A percentile compares a stretch with the other conserved stretches of the same genome.
Evolutionary conservation across 805 yeast genomes (phyloP).

Genomic region (Yarrowia alimentaria): DNA sequence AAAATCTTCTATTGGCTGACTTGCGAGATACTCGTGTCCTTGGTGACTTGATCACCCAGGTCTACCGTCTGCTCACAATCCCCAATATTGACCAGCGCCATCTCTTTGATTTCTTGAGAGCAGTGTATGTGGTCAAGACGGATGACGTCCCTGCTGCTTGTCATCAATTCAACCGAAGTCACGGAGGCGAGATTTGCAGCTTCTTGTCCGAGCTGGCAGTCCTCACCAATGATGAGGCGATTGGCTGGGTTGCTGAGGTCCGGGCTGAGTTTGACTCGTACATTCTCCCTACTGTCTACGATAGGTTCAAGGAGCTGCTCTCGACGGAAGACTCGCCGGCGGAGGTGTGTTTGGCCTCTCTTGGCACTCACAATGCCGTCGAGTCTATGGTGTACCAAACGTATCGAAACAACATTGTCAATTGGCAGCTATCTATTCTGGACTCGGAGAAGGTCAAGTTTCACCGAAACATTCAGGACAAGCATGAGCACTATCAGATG

Average conservation of each 20-base stretch:
- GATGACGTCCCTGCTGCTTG: slow-evolving; percentile 12
- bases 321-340: neutral
- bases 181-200: slow-evolving; percentile 5
- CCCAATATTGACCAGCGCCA: slow-evolving; percentile 16
- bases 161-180: neutral
- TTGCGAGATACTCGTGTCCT: slow-evolving; percentile 3
- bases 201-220: slow-evolving; percentile 19
- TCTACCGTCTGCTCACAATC: slow-evolving; percentile 6
- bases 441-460: slow-evolving; percentile 43
- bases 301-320: slow-evolving; percentile 2
- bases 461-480: slow-evolving; percentile 61
- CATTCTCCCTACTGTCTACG: slow-evolving; percentile 10
- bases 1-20: slow-evolving; percentile 16
- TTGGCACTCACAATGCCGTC: slow-evolving; percentile 10
- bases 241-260: slow-evolving; percentile 7
- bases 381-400: slow-evolving; percentile 23
- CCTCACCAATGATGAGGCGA: slow-evolving; percentile 21
- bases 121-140: slow-evolving; percentile 1
- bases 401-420: slow-evolving; percentile 29
- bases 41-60: slow-evolving; percentile 19
- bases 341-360: neutral
- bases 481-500: slow-evolving; percentile 55
- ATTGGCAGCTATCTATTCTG: slow-evolving; percentile 35
- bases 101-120: slow-evolving; percentile 21
- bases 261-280: neutral